Base-by-base conservation (phyloP, 768 basidiomycete genomes). In the Trametopsis cervina region DNA sequence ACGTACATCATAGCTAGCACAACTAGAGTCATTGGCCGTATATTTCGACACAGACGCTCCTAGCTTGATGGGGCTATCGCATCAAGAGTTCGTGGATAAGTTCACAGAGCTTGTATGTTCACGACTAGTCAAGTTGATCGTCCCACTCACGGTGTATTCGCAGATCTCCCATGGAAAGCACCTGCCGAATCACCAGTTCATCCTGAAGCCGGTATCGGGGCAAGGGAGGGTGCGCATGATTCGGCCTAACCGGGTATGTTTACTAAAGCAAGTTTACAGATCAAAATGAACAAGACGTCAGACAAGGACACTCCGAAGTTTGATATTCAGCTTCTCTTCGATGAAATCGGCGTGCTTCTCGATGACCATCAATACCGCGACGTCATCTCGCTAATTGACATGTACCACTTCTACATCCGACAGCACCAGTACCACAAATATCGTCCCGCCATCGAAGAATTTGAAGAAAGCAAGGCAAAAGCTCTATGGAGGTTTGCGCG, bases 351-450 rank as follows among this genome's bases (percentile, higher is more conserved):
- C 6, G 81, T 98, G 47, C 77, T 85, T 18, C 69, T 99, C 41
- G 95, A 99, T 62, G 83, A 91, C 53, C 80, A 93, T 55, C 96
- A 99, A 66, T 99, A 97, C 62, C 80, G 90, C 44, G 92, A 98
- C 64, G 80, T 78, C 20, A 90, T 98, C 49, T 94, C 89, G 18
- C 76, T 98, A 39, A 73, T 93, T 51, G 94, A 98, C 63, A 92
- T 97, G 78, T 96, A 95, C 66, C 95, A 98, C 63, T 85, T 97
- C 51, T 96, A 95, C 65, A 76, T 84, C 40, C 81, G 96, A 45
- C 83, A 83, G 57, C 80, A 80, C 53, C 85, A 88, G 85, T 98
- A 98, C 67, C 84, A 80, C 51, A 84, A 81, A 66, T 91, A 81
- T 64, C 79, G 84, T 26, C 89, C 90, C 2, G 61, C 70, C 39